Evolutionary conservation across 345 rosid species (phyloP).

Genomic region (Acer campestre): DNA sequence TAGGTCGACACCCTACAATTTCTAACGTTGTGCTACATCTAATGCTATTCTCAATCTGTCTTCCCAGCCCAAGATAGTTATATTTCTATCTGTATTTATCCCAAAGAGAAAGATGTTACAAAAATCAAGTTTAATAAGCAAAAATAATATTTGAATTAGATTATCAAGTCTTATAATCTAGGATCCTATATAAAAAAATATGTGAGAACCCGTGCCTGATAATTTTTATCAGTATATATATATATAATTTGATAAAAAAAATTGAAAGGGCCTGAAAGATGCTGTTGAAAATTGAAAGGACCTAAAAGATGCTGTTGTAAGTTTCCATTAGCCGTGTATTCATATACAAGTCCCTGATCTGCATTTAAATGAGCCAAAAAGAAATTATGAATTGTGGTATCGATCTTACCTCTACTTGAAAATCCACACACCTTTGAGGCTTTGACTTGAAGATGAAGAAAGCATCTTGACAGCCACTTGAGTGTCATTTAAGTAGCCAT

Average conservation of each 20-base stretch:
- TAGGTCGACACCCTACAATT: too few relatives aligned
- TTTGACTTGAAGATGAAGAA: slow-evolving; percentile 10
- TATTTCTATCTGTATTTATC: not conserved
- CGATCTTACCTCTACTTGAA: slow-evolving; percentile 24
- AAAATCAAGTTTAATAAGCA: too few relatives aligned
- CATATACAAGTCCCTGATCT: slow-evolving; percentile 1
- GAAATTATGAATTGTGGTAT: not conserved
- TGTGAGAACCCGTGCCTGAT: too few relatives aligned
- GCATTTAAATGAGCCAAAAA: too few relatives aligned
- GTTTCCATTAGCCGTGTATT: slow-evolving; percentile 21
- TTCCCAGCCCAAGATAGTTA: slow-evolving; percentile 23
- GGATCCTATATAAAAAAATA: too few relatives aligned
- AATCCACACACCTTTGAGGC: slow-evolving; percentile 14
- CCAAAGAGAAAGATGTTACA: not conserved
- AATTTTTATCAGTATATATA: too few relatives aligned
- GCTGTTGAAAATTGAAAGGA: not conserved
- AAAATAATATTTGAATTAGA: not conserved
- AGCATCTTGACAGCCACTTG: slow-evolving; percentile 38
- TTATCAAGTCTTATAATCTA: too few relatives aligned
- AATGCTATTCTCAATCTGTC: slow-evolving; percentile 42
- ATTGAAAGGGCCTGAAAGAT: too few relatives aligned
- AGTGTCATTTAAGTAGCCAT: slow-evolving; percentile 24
- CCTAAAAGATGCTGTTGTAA: slow-evolving; percentile 17
- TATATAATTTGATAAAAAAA: too few relatives aligned
- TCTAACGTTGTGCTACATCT: slow-evolving; percentile 54